phyloP scores from a whole-genome alignment of 805 yeast genomes.

The Wickerhamiella azymoides region DNA sequence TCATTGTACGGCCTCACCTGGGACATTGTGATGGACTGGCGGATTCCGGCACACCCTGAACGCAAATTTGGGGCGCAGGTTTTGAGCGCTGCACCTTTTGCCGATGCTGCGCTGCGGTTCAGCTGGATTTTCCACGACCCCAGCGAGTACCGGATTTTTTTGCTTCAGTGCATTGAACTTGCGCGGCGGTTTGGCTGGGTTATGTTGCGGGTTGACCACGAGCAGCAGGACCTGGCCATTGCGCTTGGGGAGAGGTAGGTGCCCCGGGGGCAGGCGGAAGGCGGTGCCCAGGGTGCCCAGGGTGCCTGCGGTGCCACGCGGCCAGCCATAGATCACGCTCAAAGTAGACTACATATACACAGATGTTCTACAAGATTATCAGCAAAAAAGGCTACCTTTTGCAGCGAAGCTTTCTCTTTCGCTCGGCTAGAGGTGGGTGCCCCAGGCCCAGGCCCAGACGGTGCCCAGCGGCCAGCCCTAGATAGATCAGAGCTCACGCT shows the following conservation, averaged over 20 bases:
- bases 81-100: conserved; percentile 43
- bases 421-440: no score
- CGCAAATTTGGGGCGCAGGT: conserved; percentile 22
- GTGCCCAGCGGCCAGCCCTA: no score
- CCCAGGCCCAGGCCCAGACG: no score
- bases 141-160: conserved; percentile 45
- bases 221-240: neutral
- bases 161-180: conserved; percentile 61
- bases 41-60: conserved; percentile 30
- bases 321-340: no score
- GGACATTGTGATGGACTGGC: conserved; percentile 91
- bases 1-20: conserved; percentile 71
- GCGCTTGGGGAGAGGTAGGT: neutral
- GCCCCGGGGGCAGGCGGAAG: neutral
- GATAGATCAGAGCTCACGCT: no score
- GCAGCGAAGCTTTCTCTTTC: no score
- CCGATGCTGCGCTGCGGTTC: conserved; percentile 57
- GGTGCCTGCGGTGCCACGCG: no score
- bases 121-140: conserved; percentile 57
- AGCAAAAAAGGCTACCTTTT: no score
- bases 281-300: no score
- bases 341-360: no score
- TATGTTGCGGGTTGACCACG: conserved; percentile 54
- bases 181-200: conserved; percentile 85
- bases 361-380: no score